Base-by-base conservation (phyloP, 192 early-diverging fungal genomes). In the Coemansia reversa region DNA sequence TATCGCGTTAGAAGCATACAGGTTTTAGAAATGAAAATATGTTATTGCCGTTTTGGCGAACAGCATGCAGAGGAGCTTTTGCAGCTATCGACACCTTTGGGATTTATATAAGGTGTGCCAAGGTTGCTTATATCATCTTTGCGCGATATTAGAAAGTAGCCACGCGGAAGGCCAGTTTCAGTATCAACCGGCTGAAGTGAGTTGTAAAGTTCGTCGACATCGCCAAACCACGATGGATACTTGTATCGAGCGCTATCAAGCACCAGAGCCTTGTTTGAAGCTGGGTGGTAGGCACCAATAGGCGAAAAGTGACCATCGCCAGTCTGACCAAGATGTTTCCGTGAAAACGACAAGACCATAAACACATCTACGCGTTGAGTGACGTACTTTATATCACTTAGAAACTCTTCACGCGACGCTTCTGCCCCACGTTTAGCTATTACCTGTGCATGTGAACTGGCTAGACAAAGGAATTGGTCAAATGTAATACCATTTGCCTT, bases 261-360 rank as follows among this genome's bases (percentile, higher is more conserved):
- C 6, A 98, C 91, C 42, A 98, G 77, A 4, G 88, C 92, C 66
- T 84, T 84, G 56, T 91, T 85, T 5, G 81, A 72, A n/a, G 75
- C 87, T 11, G 86, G 80, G 51, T 93, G 86, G 65, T 90, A 96
- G 5, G 87, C 92, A 9, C 89, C 93, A 62, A 98, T 88, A 18
- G 95, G 95, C n/a, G 80, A 89, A 57, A 95, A 97, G 62, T 97
- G 95, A 1, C 94, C 96, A 67, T 96, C 94, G 28, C 96, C 96
- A 2, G 94, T 98, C 74, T 96, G 94, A 11, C 84, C 82, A 25
- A 98, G 81, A 0, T 81, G 65, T 22, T 83, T 79, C 14, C 96
- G 83, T 0, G 88, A 91, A 65, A 94, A 98, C 1, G 91, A 93
- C 45, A 94, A 81, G 1, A 98, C 92, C 87, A 96, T 92, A 64